These are phyloP conservation scores for Fusarium scirpi DNA, from an alignment of 2,329 filamentous ascomycete genomes.

Conservation along the genomic window DNA sequence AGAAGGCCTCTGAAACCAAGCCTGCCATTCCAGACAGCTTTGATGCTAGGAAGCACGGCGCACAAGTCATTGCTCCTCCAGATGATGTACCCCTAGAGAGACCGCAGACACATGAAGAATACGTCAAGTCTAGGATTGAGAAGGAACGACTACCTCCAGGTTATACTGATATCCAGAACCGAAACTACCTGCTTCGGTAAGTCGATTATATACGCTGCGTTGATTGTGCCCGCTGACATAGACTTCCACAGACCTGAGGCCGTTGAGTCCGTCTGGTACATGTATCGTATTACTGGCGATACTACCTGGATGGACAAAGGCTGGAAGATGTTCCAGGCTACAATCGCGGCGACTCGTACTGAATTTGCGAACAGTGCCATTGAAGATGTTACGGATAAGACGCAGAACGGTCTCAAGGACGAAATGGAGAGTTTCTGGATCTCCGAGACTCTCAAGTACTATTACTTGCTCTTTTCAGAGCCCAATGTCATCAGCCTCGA, in stretches of 20 bases:
- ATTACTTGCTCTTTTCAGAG: conserved; percentile 82
- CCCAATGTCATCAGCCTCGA: conserved; percentile 75
- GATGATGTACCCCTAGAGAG: conserved; percentile 33
- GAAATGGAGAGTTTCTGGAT: conserved; percentile 92
- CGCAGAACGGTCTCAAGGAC: conserved; percentile 61
- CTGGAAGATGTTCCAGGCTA: conserved; percentile 85
- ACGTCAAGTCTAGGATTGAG: conserved; percentile 59
- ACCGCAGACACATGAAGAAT: conserved; percentile 67
- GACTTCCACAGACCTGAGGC: conserved; percentile 75
- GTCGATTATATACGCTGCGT: conserved; percentile 42
- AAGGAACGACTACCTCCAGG: conserved; percentile 62
- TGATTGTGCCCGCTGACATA: not conserved
- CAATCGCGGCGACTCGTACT: conserved; percentile 74
- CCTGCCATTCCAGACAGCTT: conserved; percentile 27
- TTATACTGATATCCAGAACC: conserved; percentile 59
- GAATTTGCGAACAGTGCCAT: conserved; percentile 78
- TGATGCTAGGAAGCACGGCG: conserved; percentile 18
- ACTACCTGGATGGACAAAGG: conserved; percentile 80
- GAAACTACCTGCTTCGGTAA: conserved; percentile 72
- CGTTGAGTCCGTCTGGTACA: conserved; percentile 88
- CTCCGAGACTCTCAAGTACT: conserved; percentile 92
- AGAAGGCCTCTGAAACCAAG: conserved; percentile 3
- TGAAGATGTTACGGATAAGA: conserved; percentile 65
- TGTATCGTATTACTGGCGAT: conserved; percentile 91
- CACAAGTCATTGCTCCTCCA: conserved; percentile 11